Evolutionary conservation across 1,284 basidiomycete genomes (phyloP), one percentile per base, ranked within the genome.

Genomic region (Moniliella sp.): DNA sequence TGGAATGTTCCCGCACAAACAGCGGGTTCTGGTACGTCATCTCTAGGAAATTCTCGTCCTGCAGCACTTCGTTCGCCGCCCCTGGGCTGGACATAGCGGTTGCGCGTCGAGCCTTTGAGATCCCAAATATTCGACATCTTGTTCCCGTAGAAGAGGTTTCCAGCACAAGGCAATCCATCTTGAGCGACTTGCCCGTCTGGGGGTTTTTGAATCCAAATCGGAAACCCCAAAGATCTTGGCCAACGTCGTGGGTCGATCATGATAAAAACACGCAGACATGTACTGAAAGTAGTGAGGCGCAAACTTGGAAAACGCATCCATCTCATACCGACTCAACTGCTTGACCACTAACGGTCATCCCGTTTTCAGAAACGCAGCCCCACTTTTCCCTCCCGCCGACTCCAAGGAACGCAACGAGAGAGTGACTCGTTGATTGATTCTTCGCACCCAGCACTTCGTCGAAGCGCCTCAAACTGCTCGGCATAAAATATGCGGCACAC

Each of bases 321-420:
- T 68, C 61, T 99, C 91, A 25, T 79, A 69, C 35, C 74, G 71
- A 0, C 84, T 91, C 18, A 97, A 72, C 54, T 93, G 88, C 57
- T 99, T 99, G 29, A 91, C 82, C 45, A 99, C 86, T 66, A 97
- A 88, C 91, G 81, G 57, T 94, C 84, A 58, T 99, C 91, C 81
- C 48, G 55, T 56, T 65, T 94, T 97, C 47, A 97, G 65, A 63
- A 97, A 97, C 0, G 81, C 83, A 4, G 82, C 88, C 8, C 88
- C 88, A 1, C 82, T 88, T 61, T 97, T 97, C 21, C 91, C 91
- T 16, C 91, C 91, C 34, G 71, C 77, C 1, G 82, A 77, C 57
- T 97, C 78, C 88, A 99, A 58, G 91, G 91, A 48, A 88, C 71
- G 59, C 91, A 97, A 5, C 91, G 69, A 2, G 88, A 76, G 4